These are phyloP conservation scores for Ophiostoma piceae DNA, from an alignment of 2,329 filamentous ascomycete species.

Conservation along the genomic window DNA sequence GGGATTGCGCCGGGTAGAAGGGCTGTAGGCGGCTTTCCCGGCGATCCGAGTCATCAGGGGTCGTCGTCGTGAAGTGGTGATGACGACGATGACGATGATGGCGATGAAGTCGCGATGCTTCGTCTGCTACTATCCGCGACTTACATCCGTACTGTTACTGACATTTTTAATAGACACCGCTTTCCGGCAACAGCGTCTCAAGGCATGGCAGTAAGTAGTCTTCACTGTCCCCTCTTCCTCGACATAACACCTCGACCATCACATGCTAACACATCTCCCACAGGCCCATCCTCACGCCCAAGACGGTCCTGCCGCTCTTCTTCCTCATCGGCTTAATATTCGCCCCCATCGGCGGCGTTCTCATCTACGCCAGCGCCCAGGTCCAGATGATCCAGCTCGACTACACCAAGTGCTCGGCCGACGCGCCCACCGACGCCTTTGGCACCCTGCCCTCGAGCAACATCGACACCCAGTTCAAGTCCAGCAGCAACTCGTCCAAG, in stretches of 20 bases:
- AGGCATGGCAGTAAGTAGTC: conserved; percentile 88
- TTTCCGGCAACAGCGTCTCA: conserved; percentile 92
- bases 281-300: conserved; percentile 89
- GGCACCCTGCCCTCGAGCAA: conserved; percentile 53
- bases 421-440: conserved; percentile 44
- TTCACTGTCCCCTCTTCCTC: too few species aligned
- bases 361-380: conserved; percentile 78
- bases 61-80: background rate
- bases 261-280: background rate
- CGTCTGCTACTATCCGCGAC: background rate
- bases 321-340: conserved; percentile 88
- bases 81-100: background rate
- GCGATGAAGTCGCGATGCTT: background rate
- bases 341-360: conserved; percentile 80
- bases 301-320: conserved; percentile 87
- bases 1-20: background rate
- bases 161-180: conserved; percentile 65
- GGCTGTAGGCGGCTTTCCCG: background rate
- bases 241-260: background rate
- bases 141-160: background rate
- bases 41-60: conserved; percentile 16
- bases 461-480: conserved; percentile 68
- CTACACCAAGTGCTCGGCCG: conserved; percentile 69
- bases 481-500: conserved; percentile 39
- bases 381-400: conserved; percentile 88